Base-by-base conservation (phyloP, 2,329 filamentous ascomycete genomes). In the Ophiosphaerella narmari region DNA sequence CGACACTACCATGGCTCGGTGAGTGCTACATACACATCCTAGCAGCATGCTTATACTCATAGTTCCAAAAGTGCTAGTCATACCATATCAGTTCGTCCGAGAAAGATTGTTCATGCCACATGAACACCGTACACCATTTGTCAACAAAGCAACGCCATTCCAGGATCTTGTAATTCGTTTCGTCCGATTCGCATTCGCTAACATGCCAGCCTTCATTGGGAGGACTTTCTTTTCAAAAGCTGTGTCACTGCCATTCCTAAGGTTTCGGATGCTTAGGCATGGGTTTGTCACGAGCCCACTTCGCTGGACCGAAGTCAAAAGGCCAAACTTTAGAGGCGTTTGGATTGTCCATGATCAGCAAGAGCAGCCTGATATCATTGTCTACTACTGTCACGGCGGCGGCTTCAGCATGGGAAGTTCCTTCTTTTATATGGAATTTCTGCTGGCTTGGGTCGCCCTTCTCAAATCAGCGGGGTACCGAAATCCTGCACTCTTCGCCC, bases 361-460 rank as follows among this genome's bases (percentile, higher is more conserved):
- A 34, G 74, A 78, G 41, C 77, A 82, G 46, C 87, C 89, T 0
- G 90, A 94, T 67, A 77, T 94, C 47, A 85, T 91, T n/a, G 73
- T 95, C 2, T 93, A 91, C 68, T 94, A 94, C 68, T 83, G 84
- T 35, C 90, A 95, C 68, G 90, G 88, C 13, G 91, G 91, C 18
- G 91, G 91, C 0, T 94, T 95, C 69, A 84, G 85, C 6, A 89
- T 95, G 86, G 91, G 90, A 3, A 91, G 88, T 11, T 79, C 82
- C 14, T 89, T 88, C 74, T 95, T 95, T 71, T 95, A 95, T 70
- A 82, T 73, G 63, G 91, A 95, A 64, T 94, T 93, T 59, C 78
- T 95, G 2, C 76, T 93, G 46, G 82, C 85, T 7, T 91, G 87
- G 86, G 76, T 89, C 11, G 78, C 80, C 37, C 75, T 91, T 14